phyloP scores from a whole-genome alignment of 345 rosid genomes.

The Hevea brasiliensis region DNA sequence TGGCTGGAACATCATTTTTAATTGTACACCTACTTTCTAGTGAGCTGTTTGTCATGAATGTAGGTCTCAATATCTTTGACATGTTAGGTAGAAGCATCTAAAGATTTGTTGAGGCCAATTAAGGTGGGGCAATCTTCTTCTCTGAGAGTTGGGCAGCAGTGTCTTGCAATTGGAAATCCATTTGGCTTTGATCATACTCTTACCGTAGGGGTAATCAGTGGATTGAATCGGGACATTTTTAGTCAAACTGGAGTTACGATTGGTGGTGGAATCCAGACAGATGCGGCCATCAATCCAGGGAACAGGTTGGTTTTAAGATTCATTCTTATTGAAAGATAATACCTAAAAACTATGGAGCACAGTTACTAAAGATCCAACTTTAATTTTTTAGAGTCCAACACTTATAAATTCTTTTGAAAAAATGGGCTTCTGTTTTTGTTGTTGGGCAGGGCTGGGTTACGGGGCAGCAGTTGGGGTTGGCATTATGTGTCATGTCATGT shows the following conservation, averaged over 20 bases:
- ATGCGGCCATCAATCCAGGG: constrained; percentile 98
- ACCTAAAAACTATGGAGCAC: not conserved
- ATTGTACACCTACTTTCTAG: not conserved
- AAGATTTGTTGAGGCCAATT: constrained; percentile 70
- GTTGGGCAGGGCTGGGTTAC: too few species aligned
- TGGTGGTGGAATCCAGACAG: constrained; percentile 97
- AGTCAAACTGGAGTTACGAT: constrained; percentile 90
- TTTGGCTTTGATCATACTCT: constrained; percentile 98
- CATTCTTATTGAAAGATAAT: constrained; percentile 1
- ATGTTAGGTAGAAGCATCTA: constrained; percentile 80
- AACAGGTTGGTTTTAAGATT: constrained; percentile 55
- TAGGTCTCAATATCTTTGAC: constrained; percentile 8
- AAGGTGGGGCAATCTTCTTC: constrained; percentile 71
- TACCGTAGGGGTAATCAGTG: constrained; percentile 89
- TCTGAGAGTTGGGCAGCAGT: constrained; percentile 88
- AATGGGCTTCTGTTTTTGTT: too few species aligned
- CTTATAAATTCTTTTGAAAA: too few species aligned
- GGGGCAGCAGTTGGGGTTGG: too few species aligned
- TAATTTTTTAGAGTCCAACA: too few species aligned
- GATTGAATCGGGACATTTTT: constrained; percentile 85
- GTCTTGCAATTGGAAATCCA: constrained; percentile 95
- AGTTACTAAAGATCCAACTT: not conserved
- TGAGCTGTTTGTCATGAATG: not conserved
- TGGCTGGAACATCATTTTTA: not conserved
- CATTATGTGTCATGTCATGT: too few species aligned